Base-by-base conservation (phyloP, 164 flowering plant genomes). In the Vitis riparia region DNA sequence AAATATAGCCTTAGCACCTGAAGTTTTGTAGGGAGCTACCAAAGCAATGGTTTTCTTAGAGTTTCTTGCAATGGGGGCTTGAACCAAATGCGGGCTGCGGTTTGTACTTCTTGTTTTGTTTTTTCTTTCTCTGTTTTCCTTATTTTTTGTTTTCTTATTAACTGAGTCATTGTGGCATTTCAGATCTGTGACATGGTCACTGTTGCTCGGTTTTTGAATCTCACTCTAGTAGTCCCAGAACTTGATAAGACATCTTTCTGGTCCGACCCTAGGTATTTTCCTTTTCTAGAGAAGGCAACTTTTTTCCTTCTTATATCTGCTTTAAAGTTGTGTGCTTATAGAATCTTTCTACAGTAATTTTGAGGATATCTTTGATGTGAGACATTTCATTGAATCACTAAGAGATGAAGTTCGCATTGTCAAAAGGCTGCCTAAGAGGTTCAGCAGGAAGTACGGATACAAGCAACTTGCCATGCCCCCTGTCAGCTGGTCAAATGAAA, bases 181-280 rank as follows among this genome's bases (percentile, higher is more conserved):
- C 89, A 95, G 99, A 95, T 95, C 30, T 95, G 99, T 81, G 99
- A 95, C 84, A 95, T 95, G 98, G 99, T 95, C 71, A 76, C 91
- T n/a, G 80, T 93, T 82, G 94, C 97, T 59, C 87, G 97, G 63
- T 82, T 89, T 74, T 81, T 93, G 73, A 95, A 95, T 73, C 90
- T 95, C 66, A 95, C 99, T 37, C 76, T 95, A 76, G 88, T 95
- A 67, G 94, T 95, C 75, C 99, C 98, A 19, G 94, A 93, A 83
- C 98, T 93, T 71, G 99, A 95, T 76, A 95, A 91, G 77, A 80
- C 82, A 67, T 95, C 98, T n/a, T 95, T 95, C 75, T 95, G 99
- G 98, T 88, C 97, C 44, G 99, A 95, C 71, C 89, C 92, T 60
- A 94, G 99, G 99, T 91, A 81, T 48, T 69, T 73, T 53, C 53